These are phyloP conservation scores for Cutaneotrichosporon dermatis DNA, from an alignment of 1,284 basidiomycete species.

Conservation along the genomic window DNA sequence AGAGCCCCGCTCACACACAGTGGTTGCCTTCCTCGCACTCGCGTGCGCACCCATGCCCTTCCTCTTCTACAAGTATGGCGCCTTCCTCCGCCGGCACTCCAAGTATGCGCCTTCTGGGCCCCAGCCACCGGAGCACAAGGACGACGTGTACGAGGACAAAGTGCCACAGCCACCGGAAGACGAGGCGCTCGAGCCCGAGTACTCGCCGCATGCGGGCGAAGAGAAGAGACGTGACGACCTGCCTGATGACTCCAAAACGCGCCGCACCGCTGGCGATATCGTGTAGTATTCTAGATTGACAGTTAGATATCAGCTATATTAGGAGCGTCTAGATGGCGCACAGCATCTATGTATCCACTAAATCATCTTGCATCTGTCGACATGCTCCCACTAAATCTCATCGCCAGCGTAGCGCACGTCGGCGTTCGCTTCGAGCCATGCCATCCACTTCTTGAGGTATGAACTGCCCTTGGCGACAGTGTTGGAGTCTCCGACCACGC, in stretches of 20 bases:
- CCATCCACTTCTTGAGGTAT: conserved; percentile 82
- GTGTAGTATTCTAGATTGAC: neutral
- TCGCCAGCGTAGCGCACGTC: conserved; percentile 77
- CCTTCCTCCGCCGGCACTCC: too few species aligned
- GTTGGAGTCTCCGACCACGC: conserved; percentile 82
- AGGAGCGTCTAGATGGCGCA: neutral
- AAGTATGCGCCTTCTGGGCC: neutral
- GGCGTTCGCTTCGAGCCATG: conserved; percentile 82
- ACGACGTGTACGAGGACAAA: neutral
- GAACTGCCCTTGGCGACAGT: conserved; percentile 76
- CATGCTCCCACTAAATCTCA: conserved; percentile 12
- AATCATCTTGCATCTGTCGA: neutral
- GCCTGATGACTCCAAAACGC: too few species aligned
- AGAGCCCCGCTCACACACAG: too few species aligned
- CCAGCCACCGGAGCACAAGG: neutral
- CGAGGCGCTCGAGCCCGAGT: conserved; percentile 34
- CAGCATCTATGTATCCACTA: neutral
- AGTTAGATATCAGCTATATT: neutral
- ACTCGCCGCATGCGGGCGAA: conserved; percentile 34
- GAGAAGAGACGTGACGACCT: neutral
- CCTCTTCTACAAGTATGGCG: too few species aligned
- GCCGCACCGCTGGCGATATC: neutral
- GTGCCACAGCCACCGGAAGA: conserved; percentile 17
- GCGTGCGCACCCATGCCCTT: too few species aligned
- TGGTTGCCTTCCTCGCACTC: too few species aligned